A percentile compares a stretch with the other conserved stretches of the same genome.
phyloP scores from a whole-genome alignment of 2,329 filamentous ascomycete genomes.

The Neofusicoccum sp. region DNA sequence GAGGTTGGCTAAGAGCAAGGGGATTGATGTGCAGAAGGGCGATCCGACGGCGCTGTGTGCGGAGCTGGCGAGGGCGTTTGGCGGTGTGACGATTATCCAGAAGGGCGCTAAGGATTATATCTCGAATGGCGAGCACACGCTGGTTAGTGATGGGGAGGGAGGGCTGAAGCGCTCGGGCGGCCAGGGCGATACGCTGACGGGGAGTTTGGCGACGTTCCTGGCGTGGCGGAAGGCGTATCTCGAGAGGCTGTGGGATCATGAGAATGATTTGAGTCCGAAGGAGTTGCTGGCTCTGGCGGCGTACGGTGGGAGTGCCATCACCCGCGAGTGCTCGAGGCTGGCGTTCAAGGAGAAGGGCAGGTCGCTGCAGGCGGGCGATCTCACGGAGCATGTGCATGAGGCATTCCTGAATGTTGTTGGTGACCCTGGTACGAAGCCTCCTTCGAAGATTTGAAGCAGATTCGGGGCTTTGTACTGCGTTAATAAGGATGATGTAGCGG shows the following conservation, averaged over 20 bases:
- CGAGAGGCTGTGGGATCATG: slow-evolving; percentile 72
- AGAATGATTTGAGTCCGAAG: slow-evolving; percentile 52
- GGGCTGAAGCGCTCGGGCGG: slow-evolving; percentile 89
- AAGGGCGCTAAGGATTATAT: slow-evolving; percentile 84
- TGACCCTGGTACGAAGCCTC: slow-evolving; percentile 42
- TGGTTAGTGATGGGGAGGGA: slow-evolving; percentile 73
- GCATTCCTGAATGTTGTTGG: slow-evolving; percentile 81
- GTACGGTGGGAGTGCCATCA: slow-evolving; percentile 83
- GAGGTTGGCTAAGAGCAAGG: slow-evolving; percentile 72
- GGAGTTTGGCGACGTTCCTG: slow-evolving; percentile 81
- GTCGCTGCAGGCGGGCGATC: slow-evolving; percentile 85
- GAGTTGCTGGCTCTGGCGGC: slow-evolving; percentile 72
- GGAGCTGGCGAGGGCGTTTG: slow-evolving; percentile 72
- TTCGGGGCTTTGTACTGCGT: too few relatives aligned
- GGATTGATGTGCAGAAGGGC: slow-evolving; percentile 58
- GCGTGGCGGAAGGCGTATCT: slow-evolving; percentile 87
- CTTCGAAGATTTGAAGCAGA: neutral
- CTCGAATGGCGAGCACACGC: slow-evolving; percentile 72
- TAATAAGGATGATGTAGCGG: neutral
- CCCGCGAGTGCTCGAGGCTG: slow-evolving; percentile 82
- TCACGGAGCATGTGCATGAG: slow-evolving; percentile 84
- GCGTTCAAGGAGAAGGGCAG: slow-evolving; percentile 85
- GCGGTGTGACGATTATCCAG: slow-evolving; percentile 86
- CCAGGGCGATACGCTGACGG: slow-evolving; percentile 93
- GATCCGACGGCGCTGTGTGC: slow-evolving; percentile 59